Base-by-base conservation (phyloP, 2,329 filamentous ascomycete genomes). In the Paracamarosporium sp. region DNA sequence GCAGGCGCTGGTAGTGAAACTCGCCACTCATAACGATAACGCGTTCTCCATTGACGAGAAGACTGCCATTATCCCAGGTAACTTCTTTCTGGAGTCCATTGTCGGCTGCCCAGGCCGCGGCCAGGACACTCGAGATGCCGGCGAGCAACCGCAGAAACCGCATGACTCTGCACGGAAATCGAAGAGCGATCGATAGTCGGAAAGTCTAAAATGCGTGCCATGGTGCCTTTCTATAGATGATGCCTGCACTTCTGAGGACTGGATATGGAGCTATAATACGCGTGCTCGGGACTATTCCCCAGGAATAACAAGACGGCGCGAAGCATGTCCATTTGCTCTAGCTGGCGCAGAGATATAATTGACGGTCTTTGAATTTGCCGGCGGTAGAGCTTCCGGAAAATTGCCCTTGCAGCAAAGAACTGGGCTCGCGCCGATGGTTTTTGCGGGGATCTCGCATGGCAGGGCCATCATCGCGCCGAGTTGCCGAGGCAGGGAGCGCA, bases 1-100 rank as follows among this genome's bases (percentile, higher is more conserved):
- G 83, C 31, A 85, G 76, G 3, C 83, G 77, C 60, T 80, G 77
- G 55, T 85, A 85, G 60, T 85, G 83, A 40, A 85, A 85, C 60
- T 85, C 83, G 24, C 79, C 82, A 1, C 76, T 77, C 60, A 81
- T 82, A 27, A 84, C 74, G 45, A 82, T 81, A 3, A 83, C 66
- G 25, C 82, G 76, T 55, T 80, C 76, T 35, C 81, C 81, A 55
- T 84, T 82, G 61, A 85, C 72, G 3, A 76, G 74, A 25, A 85
- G 73, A 53, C 81, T 84, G 60, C 83, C 83, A 41, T 78, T 72
- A 61, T 85, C 83, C 83, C 83, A 85, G 3, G 78, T 74, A 4
- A 85, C 83, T 1, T 76, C 67, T 25, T 60, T 70, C 44, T 68
- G 67, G 8, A 71, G 60, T 28, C 68, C 69, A 65, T 73, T 69